Evolutionary conservation across 768 basidiomycete species (phyloP), one percentile per base, ranked within the genome.

Genomic region (Trametes coccinea): DNA sequence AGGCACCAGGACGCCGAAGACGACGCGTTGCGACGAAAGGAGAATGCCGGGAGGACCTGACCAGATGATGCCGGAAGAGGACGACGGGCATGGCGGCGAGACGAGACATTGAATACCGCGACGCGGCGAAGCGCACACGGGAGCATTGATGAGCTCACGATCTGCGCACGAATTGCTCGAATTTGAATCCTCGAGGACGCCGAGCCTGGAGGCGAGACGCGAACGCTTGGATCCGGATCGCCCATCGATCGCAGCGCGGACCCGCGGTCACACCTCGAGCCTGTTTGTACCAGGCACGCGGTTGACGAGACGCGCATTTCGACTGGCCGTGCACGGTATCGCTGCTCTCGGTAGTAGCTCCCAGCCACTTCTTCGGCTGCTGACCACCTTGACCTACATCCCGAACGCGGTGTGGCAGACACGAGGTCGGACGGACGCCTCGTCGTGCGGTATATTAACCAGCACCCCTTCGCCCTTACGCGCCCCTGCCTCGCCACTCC

Each of bases 231-330:
- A 47, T 56, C 46, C 59, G 53, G 59, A 60, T 55, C 59, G 52
- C 53, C 53, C 60, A 61, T 61, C 60, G 53, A 61, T 61, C 60
- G 41, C 60, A 61, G 53, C 60, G 53, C 60, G 53, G 52, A 6
- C 53, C 37, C 60, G 53, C 60, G 47, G 53, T 55, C 47, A 61
- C 53, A 40, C 30, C 53, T 34, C 34, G 34, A 37, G 11, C 6
- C 11, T 11, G 34, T 5, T 6, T 11, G 11, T 22, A 37, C 6
- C 34, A 11, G 29, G 49, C 47, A 58, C 40, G 37, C 52, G 56
- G 22, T 16, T 29, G 39, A 31, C 8, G 37, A 53, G 51, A 53
- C 34, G 37, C 51, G 51, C 51, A 51, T n/a, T 16, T 39, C 10
- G 55, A n/a, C 55, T 31, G 45, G 45, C 45, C 46, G 39, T 46